Evolutionary conservation across 2,329 filamentous ascomycete species (phyloP).

Genomic region (Akanthomyces uredinophilus): DNA sequence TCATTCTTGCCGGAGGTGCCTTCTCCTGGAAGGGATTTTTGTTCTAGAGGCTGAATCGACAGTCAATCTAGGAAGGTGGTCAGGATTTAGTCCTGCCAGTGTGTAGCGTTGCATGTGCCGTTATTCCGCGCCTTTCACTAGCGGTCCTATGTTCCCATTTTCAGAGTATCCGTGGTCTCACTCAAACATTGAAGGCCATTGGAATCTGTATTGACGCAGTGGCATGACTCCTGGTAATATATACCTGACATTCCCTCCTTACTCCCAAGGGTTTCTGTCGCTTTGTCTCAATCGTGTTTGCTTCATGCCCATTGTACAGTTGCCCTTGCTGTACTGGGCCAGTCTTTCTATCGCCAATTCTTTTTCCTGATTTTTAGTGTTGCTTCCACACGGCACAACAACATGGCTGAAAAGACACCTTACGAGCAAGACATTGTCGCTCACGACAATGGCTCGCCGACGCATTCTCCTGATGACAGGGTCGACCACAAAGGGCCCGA

Average conservation of each 20-base stretch:
- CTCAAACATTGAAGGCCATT: neutral
- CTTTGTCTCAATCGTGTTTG: neutral
- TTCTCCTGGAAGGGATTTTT: neutral
- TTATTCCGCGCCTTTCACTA: neutral
- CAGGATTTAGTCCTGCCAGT: neutral
- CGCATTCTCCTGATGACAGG: neutral
- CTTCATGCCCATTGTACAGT: neutral
- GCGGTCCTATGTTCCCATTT: neutral
- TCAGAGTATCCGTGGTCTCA: neutral
- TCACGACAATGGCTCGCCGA: neutral
- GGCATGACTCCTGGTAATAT: neutral
- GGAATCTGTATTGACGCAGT: neutral
- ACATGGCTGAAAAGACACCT: conserved; percentile 1
- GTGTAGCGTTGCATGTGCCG: neutral
- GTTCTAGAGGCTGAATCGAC: neutral
- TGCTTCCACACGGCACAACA: neutral
- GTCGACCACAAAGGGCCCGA: neutral
- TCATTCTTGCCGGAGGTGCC: neutral
- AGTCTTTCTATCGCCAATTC: neutral
- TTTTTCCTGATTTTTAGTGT: neutral
- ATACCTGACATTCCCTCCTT: neutral
- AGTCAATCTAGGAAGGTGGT: neutral
- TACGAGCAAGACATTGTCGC: neutral
- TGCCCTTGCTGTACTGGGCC: neutral
- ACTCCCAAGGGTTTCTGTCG: neutral